Evolutionary conservation across 108 stramenopile genomes (phyloP).

Genomic region (Ochromonas danica): DNA sequence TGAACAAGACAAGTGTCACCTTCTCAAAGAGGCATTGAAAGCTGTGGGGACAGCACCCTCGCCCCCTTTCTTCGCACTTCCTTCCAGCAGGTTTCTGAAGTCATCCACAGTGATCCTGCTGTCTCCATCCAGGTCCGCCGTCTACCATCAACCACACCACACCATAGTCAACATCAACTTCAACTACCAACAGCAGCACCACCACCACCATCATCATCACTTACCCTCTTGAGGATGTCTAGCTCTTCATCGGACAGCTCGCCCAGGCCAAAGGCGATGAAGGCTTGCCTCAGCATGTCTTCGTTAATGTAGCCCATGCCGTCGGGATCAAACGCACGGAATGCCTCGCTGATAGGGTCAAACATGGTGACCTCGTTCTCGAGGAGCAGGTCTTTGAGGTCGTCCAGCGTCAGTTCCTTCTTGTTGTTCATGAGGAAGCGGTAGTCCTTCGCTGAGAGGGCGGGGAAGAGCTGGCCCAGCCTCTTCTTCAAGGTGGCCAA

Average conservation of each 20-base stretch:
- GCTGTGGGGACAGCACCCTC: too few relatives aligned
- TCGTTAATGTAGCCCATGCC: constrained; percentile 47
- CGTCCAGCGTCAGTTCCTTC: constrained; percentile 56
- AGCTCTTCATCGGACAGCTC: constrained; percentile 59
- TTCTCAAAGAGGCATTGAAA: too few relatives aligned
- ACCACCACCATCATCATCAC: not conserved
- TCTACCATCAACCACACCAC: constrained; percentile 41
- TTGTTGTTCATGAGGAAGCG: constrained; percentile 62
- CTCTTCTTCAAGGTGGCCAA: constrained; percentile 48
- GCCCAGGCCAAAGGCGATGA: constrained; percentile 59
- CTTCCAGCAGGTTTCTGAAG: constrained; percentile 40
- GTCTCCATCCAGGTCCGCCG: constrained; percentile 60
- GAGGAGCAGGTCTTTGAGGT: constrained; percentile 54
- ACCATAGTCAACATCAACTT: not conserved
- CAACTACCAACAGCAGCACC: not conserved
- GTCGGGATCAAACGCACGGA: constrained; percentile 56
- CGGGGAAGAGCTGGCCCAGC: constrained; percentile 53
- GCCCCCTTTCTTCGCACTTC: not conserved
- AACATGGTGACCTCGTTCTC: constrained; percentile 63
- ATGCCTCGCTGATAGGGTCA: constrained; percentile 62
- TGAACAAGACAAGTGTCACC: too few relatives aligned
- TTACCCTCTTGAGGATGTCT: constrained; percentile 37
- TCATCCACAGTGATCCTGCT: constrained; percentile 51
- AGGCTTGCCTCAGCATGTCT: constrained; percentile 44
- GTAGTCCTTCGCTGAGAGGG: constrained; percentile 56